Evolutionary conservation across 2,329 filamentous ascomycete species (phyloP), one percentile per base, ranked within the genome.

Genomic region (Botrytis paeoniae): DNA sequence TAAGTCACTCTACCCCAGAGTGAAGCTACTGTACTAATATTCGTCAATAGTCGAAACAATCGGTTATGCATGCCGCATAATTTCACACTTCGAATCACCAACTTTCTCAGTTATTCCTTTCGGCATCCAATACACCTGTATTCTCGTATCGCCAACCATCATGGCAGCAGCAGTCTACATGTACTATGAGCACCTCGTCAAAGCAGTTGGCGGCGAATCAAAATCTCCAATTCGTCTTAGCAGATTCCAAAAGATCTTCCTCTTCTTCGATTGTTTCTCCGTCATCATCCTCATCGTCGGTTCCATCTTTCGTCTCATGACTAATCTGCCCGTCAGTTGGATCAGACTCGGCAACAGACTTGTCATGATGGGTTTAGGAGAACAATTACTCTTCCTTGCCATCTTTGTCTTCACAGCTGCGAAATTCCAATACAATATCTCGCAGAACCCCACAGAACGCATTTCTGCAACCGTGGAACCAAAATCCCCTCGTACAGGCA

Each of bases 231-330:
- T 70, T 9, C 57, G 69, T 12, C 69, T 70, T 20, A 70, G 57
- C 41, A 29, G 41, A 35, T 70, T 70, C 29, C 54, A 62, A 12
- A 70, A 63, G 69, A 37, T 70, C 4, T 70, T 70, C 32, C 54
- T 70, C 20, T 62, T 70, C 41, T 70, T 70, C 59, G 69, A 70
- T 29, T 70, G 57, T 20, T 62, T 70, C 16, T 70, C 69, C 29
- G 25, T n/a, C 4, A 7, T 63, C 16, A 48, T 70, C 32, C 57
- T 70, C 16, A 20, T 45, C 14, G 57, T 70, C 39, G 69, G 69
- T 37, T 70, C 69, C 4, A n/a, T 70, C 22, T 12, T 70, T 18
- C 57, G 69, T 18, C 57, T 70, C 5, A 70, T 51, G 63, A 65
- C 57, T 37, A 62, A 16, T 5, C 2, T 61, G n/a, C 54, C 69